Percentiles rank a stretch among this genome's conserved stretches.
These are phyloP conservation scores for Entelexis sorbosivorans DNA, from an alignment of 1,139 yeast genomes.

Conservation along the genomic window DNA sequence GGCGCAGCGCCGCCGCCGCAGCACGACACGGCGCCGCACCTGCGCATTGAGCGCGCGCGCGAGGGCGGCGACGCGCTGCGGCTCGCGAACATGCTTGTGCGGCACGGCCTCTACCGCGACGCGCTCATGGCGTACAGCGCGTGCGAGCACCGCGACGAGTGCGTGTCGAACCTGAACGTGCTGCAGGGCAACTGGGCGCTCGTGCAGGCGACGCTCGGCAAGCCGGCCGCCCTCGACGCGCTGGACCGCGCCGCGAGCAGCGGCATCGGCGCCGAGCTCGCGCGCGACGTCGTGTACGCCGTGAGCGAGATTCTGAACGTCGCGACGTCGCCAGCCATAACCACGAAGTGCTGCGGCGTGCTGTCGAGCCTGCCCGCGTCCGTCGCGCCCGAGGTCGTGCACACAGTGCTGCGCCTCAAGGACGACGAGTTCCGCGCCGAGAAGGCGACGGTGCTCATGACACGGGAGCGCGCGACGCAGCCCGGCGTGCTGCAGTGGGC, in stretches of 20 bases:
- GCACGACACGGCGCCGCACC: too few species aligned
- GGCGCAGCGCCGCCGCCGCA: not conserved
- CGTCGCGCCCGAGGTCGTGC: not conserved
- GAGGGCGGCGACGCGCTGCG: not conserved
- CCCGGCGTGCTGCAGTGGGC: conserved; percentile 14
- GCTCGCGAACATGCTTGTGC: not conserved
- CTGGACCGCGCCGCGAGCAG: not conserved
- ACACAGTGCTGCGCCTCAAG: not conserved
- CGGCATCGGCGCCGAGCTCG: not conserved
- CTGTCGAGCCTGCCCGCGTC: not conserved
- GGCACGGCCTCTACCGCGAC: too few species aligned
- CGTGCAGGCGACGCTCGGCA: not conserved
- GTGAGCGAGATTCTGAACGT: conserved; percentile 4
- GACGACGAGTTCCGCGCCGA: not conserved
- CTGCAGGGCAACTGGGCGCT: not conserved
- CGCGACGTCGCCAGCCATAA: not conserved
- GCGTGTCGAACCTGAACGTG: not conserved
- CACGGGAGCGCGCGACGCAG: not conserved
- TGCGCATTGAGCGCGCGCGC: too few species aligned
- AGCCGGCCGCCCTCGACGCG: conserved; percentile 3
- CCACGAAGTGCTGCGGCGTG: not conserved
- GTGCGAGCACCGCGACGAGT: too few species aligned
- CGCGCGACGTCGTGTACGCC: not conserved
- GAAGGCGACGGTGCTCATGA: not conserved
- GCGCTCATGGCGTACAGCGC: too few species aligned